Percentiles rank a stretch among this genome's conserved stretches.
Evolutionary conservation across 1,284 basidiomycete species (phyloP).

Genomic region (Austropuccinia psidii): DNA sequence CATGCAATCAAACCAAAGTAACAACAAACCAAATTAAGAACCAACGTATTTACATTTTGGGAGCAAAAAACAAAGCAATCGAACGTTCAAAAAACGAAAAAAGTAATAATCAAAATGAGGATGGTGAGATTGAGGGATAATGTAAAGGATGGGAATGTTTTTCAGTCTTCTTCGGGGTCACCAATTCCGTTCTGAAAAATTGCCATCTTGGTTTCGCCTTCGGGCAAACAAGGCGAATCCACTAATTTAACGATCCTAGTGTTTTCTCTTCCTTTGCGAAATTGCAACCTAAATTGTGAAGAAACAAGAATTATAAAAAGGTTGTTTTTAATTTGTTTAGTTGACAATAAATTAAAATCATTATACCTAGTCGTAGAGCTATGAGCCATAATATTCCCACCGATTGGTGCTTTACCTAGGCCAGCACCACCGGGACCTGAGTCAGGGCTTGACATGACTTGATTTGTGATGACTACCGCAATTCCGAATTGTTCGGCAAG

Average conservation of each 20-base stretch:
- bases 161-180: slow-evolving; percentile 74
- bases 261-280: slow-evolving; percentile 86
- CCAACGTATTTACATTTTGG: not conserved
- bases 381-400: slow-evolving; percentile 49
- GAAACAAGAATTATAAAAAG: slow-evolving; percentile 11
- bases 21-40: too few species aligned
- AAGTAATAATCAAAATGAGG: not conserved
- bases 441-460: slow-evolving; percentile 97
- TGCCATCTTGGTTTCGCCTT: slow-evolving; percentile 90
- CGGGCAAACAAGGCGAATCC: slow-evolving; percentile 94
- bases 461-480: slow-evolving; percentile 94
- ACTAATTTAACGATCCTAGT: slow-evolving; percentile 95
- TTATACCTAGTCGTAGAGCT: slow-evolving; percentile 46
- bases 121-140: not conserved
- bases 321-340: not conserved
- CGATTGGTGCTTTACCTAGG: slow-evolving; percentile 84
- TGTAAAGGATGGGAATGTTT: not conserved
- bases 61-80: not conserved
- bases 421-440: slow-evolving; percentile 81
- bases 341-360: not conserved
- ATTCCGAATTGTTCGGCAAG: slow-evolving; percentile 98
- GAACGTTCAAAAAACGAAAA: not conserved
- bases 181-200: slow-evolving; percentile 78
- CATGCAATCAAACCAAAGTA: too few species aligned
- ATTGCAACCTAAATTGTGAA: slow-evolving; percentile 58